Evolutionary conservation across 306 rosid species (phyloP), one percentile per base, ranked within the genome.

Genomic region (Cyamopsis tetragonoloba): DNA sequence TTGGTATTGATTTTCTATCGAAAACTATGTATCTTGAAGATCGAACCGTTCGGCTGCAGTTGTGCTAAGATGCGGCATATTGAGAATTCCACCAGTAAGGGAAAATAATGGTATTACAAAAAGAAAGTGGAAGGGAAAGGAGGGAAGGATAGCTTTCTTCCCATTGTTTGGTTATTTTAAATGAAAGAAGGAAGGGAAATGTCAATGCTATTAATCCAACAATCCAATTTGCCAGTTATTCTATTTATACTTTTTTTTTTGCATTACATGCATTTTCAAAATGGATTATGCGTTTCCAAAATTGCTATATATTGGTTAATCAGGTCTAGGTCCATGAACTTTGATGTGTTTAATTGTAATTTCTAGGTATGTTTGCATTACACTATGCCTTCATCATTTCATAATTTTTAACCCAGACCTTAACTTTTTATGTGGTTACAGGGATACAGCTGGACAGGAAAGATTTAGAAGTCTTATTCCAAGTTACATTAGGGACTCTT

Each of bases 371-470:
- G 17, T 4, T 24, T 32, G 5, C 38, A 8, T 35, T 50, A 18
- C 20, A 47, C 7, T 3, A 37, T 61, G 38, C 39, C 41, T 38
- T 66, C 15, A 23, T 55, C 41, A 7, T 35, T 15, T 30, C 23
- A 47, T 53, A 2, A 42, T 34, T 48, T 56, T 31, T 32, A 4
- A 4, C 1, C 26, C 48, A 24, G 48, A 24, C 23, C 18, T 38
- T 75, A 15, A 11, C 37, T 46, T 34, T 28, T 64, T 63, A 13
- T 49, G 64, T 56, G 73, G 24, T 37, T 28, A 54, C 78, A 80
- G 84, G 81, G 84, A 80, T 71, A 80, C 84, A 17, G 84, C 84
- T 26, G 84, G 84, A 42, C 84, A 80, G 71, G 84, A 80, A 58
- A 75, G 84, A 70, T 80, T 80, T 47, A 75, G 84, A 75, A 80